phyloP scores from a whole-genome alignment of 352 stramenopile species.

The Globisporangium solare region DNA sequence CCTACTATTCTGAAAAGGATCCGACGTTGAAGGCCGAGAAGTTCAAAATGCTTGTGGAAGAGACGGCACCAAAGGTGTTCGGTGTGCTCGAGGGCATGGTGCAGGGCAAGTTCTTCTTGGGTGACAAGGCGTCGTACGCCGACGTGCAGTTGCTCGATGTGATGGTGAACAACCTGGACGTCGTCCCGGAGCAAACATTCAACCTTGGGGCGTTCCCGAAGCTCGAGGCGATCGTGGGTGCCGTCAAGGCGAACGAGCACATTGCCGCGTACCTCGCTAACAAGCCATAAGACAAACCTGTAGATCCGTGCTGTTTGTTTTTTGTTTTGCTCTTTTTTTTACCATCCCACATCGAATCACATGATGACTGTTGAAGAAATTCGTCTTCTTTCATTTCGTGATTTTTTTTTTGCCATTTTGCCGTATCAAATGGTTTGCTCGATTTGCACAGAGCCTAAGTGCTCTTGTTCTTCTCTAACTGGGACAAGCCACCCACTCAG shows the following conservation, averaged over 20 bases:
- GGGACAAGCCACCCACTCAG: slow-evolving; percentile 18
- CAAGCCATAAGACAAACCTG: too few relatives aligned
- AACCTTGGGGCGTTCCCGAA: slow-evolving; percentile 43
- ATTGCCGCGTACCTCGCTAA: slow-evolving; percentile 25
- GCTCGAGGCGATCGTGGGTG: slow-evolving; percentile 27
- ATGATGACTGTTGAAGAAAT: too few relatives aligned
- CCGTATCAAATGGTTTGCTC: too few relatives aligned
- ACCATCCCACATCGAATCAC: too few relatives aligned
- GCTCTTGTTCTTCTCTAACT: background rate
- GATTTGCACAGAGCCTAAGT: too few relatives aligned
- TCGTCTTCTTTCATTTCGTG: too few relatives aligned
- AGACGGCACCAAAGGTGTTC: slow-evolving; percentile 18
- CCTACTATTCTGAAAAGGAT: slow-evolving; percentile 37
- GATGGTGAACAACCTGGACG: slow-evolving; percentile 31
- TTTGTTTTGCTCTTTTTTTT: too few relatives aligned
- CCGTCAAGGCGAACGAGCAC: slow-evolving; percentile 27
- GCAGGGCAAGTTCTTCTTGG: slow-evolving; percentile 44
- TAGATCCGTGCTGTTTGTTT: too few relatives aligned
- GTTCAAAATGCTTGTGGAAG: slow-evolving; percentile 23
- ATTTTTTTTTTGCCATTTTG: too few relatives aligned
- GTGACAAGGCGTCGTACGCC: slow-evolving; percentile 32
- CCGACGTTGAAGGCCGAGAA: slow-evolving; percentile 32
- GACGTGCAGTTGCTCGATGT: slow-evolving; percentile 59
- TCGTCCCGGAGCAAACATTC: background rate
- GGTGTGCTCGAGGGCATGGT: slow-evolving; percentile 20